These are phyloP conservation scores for Talaromyces proteolyticus DNA, from an alignment of 495 filamentous ascomycete species.

Conservation along the genomic window DNA sequence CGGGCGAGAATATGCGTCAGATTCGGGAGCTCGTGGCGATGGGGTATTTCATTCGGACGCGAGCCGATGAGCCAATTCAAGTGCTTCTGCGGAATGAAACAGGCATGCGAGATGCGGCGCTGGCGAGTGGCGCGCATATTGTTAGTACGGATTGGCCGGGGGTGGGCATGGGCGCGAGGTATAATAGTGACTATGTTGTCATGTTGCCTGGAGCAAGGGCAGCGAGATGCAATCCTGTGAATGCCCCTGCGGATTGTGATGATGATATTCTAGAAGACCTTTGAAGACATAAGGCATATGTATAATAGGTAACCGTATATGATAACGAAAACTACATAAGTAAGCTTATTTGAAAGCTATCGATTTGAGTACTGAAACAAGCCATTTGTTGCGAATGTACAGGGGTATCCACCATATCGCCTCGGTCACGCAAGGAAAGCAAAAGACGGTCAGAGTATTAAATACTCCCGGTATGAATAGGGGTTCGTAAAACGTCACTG, in stretches of 20 bases:
- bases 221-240: slow-evolving; percentile 5
- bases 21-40: slow-evolving; percentile 3
- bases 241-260: background rate
- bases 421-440: background rate
- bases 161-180: slow-evolving; percentile 2
- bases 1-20: background rate
- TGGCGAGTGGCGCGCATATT: slow-evolving; percentile 6
- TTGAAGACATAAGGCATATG: no score
- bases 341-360: no score
- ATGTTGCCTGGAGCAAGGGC: background rate
- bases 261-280: slow-evolving; percentile 3
- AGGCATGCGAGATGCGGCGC: slow-evolving; percentile 1
- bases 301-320: background rate
- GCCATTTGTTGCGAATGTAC: background rate
- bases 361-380: background rate
- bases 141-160: slow-evolving; percentile 6
- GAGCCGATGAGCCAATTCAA: slow-evolving; percentile 6
- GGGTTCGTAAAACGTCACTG: background rate
- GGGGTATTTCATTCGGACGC: slow-evolving; percentile 6
- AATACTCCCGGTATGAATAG: background rate
- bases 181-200: slow-evolving; percentile 6
- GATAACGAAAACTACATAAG: background rate
- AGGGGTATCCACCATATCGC: slow-evolving; percentile 5
- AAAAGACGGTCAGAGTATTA: background rate
- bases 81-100: slow-evolving; percentile 1